phyloP scores from a whole-genome alignment of 2,329 filamentous ascomycete genomes.

The Nannizziopsis barbatae region DNA sequence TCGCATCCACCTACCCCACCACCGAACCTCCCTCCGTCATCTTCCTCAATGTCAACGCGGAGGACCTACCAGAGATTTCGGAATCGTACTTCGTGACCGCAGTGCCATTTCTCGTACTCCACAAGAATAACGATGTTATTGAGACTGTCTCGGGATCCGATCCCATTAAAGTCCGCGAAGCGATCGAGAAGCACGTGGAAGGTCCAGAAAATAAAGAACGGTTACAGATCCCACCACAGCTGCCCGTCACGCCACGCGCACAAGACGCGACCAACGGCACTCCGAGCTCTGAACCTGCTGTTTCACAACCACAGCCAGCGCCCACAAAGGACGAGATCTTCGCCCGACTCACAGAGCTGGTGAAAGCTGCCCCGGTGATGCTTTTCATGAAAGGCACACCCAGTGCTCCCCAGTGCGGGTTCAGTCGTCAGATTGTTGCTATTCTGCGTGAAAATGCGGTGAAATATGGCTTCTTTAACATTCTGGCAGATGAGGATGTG shows the following conservation, averaged over 20 bases:
- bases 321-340: constrained; percentile 74
- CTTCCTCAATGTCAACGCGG: constrained; percentile 87
- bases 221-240: constrained; percentile 31
- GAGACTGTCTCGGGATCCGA: constrained; percentile 86
- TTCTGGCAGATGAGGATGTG: constrained; percentile 92
- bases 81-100: constrained; percentile 90
- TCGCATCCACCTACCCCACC: constrained; percentile 74
- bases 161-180: constrained; percentile 68
- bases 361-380: constrained; percentile 95
- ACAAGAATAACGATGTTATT: constrained; percentile 62
- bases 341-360: constrained; percentile 67
- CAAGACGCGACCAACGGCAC: constrained; percentile 5
- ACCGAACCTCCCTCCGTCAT: constrained; percentile 55
- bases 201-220: constrained; percentile 25
- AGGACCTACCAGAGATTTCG: constrained; percentile 83
- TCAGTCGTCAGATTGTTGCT: constrained; percentile 78
- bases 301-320: constrained; percentile 24
- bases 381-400: constrained; percentile 98
- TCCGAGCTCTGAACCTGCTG: constrained; percentile 21
- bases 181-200: constrained; percentile 67
- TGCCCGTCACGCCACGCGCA: constrained; percentile 30
- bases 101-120: constrained; percentile 80
- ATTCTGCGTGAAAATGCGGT: constrained; percentile 81
- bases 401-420: constrained; percentile 76
- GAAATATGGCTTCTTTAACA: constrained; percentile 98